Base-by-base conservation (phyloP, 805 yeast genomes). In the Cyberlindnera mycetangii region DNA sequence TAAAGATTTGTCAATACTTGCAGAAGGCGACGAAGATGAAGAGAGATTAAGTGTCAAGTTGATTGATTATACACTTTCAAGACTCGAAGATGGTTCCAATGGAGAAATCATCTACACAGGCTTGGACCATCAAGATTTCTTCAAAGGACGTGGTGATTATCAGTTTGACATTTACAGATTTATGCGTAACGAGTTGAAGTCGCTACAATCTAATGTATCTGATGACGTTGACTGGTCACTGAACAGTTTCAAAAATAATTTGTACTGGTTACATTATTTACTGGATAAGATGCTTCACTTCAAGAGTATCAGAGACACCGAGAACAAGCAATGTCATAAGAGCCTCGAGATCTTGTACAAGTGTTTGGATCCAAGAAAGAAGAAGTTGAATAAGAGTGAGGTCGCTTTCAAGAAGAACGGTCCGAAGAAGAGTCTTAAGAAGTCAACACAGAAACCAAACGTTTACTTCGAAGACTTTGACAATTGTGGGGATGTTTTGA, bases 181-280 rank as follows among this genome's bases (percentile, higher is more conserved):
- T 38, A 79, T 81, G 85, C 69, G 81, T 42, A 64, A 58, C 25
- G 58, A 55, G 41, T 15, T 49, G 20, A 49, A 43, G 22, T 25
- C 44, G 32, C 45, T 32, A 37, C 53, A 45, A 28, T 34, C 14
- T 32, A 31, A 20, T 36, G 3, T 14, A 4, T 53, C 52, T 5
- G 61, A 47, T 25, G 64, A 62, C 15, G 63, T 73, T 38, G 75
- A 74, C 50, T 79, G 85, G 80, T 64, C 76, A 2, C 48, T 53
- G 17, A 65, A 61, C 45, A 64, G 67, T 38, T 75, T 79, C 5
- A 63, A 62, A 28, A 80, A 83, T 22, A 84, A 83, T 54, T 58
- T 83, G 15, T 55, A 75, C 25, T 83, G 90, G 90, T 62, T 83
- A 35, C 81, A 80, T 52, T 82, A 81, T 54, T 47, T 84, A n/a